phyloP scores from a whole-genome alignment of 2,329 filamentous ascomycete genomes.

The Pyricularia grisea region DNA sequence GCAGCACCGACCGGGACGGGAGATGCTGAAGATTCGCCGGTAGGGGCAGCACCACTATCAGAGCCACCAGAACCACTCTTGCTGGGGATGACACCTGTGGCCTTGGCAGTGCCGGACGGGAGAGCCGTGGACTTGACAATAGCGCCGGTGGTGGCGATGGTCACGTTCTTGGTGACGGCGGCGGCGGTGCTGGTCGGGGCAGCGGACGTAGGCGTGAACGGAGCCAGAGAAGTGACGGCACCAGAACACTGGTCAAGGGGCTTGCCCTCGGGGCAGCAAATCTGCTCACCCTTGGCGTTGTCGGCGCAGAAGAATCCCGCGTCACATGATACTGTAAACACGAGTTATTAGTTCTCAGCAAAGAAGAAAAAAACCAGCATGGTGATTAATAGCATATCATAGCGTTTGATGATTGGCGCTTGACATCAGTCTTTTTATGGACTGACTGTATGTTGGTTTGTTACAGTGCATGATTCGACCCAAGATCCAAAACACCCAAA shows the following conservation, averaged over 20 bases:
- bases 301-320: conserved; percentile 47
- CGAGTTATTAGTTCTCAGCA: conserved; percentile 15
- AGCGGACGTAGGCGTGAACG: conserved; percentile 23
- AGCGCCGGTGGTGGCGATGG: conserved; percentile 11
- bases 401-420: not conserved
- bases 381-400: not conserved
- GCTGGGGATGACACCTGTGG: conserved; percentile 8
- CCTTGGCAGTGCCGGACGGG: conserved; percentile 12
- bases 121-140: conserved; percentile 9
- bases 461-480: not conserved
- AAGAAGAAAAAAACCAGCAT: not conserved
- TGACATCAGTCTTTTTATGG: not conserved
- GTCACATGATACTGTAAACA: conserved; percentile 43
- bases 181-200: conserved; percentile 20
- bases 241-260: conserved; percentile 46
- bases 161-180: conserved; percentile 8
- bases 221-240: conserved; percentile 35
- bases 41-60: conserved; percentile 4
- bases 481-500: not conserved
- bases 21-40: conserved; percentile 8
- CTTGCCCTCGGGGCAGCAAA: conserved; percentile 52
- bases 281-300: conserved; percentile 42
- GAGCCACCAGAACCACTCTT: conserved; percentile 5
- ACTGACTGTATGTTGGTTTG: not conserved
- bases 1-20: conserved; percentile 18